Percentiles rank a stretch among this genome's conserved stretches.
Conservation (phyloP, 768 basidiomycete species). For the Coprinopsis strossmayeri region DNA sequence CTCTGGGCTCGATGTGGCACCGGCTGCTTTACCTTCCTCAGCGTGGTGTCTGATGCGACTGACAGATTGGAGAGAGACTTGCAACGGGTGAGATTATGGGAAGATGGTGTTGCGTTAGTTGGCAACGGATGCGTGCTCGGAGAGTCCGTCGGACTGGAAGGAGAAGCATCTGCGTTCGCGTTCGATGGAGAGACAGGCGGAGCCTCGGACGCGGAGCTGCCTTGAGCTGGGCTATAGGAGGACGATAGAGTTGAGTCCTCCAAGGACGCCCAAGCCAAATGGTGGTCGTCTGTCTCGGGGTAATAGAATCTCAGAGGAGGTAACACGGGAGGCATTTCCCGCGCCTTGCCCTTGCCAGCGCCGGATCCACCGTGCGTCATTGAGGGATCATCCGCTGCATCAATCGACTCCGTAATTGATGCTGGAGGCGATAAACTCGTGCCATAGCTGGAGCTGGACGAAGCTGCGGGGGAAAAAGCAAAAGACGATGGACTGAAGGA, state of each 20-base stretch:
- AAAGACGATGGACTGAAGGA: conserved; percentile 21
- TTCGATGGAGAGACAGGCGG: conserved; percentile 13
- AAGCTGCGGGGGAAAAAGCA: conserved; percentile 17
- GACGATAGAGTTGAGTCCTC: conserved; percentile 29
- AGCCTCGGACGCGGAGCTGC: conserved; percentile 14
- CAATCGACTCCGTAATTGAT: too few relatives aligned
- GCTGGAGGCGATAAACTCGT: conserved; percentile 16
- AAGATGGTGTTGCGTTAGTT: not conserved
- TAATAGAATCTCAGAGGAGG: conserved; percentile 61
- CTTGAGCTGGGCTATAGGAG: conserved; percentile 19
- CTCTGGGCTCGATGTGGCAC: conserved; percentile 35
- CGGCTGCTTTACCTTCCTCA: conserved; percentile 37
- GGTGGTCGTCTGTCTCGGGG: conserved; percentile 40
- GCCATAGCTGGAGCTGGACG: conserved; percentile 14
- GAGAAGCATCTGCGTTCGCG: not conserved
- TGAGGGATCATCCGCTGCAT: too few relatives aligned
- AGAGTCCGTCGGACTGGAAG: too few relatives aligned
- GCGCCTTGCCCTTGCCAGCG: conserved; percentile 51
- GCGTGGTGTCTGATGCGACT: conserved; percentile 38
- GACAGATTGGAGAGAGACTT: conserved; percentile 55
- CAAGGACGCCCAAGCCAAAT: conserved; percentile 32
- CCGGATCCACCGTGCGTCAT: not conserved
- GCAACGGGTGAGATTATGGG: conserved; percentile 35
- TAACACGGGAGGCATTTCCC: conserved; percentile 54
- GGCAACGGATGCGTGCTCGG: too few relatives aligned